These are phyloP conservation scores for Phytopythium aichiense DNA, from an alignment of 352 stramenopile genomes.

Conservation along the genomic window DNA sequence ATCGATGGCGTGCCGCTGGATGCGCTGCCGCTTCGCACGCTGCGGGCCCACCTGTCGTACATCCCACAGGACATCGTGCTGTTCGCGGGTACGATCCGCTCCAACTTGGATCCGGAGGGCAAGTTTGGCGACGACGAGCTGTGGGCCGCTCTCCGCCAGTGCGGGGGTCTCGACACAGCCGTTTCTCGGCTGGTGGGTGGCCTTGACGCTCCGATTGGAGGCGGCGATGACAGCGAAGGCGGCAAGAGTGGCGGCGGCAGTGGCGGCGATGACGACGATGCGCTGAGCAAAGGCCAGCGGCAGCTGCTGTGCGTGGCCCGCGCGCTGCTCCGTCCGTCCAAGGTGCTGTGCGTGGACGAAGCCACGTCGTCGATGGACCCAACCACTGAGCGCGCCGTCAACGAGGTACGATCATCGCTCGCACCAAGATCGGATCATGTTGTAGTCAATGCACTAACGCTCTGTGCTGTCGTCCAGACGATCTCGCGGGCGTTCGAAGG, in stretches of 20 bases:
- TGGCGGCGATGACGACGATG: conserved; percentile 24
- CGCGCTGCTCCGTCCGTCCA: conserved; percentile 84
- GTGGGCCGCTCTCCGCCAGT: conserved; percentile 51
- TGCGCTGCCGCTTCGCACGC: conserved; percentile 47
- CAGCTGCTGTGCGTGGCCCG: conserved; percentile 77
- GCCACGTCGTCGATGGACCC: conserved; percentile 90
- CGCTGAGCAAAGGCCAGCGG: conserved; percentile 68
- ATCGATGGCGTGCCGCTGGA: conserved; percentile 77
- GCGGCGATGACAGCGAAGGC: neutral
- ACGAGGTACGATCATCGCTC: conserved; percentile 35
- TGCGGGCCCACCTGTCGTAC: conserved; percentile 73
- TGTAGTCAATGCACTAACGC: neutral
- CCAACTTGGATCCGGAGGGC: conserved; percentile 76
- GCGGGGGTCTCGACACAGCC: conserved; percentile 34
- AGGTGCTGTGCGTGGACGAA: conserved; percentile 93
- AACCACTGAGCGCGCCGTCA: conserved; percentile 75
- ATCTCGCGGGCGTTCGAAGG: conserved; percentile 91
- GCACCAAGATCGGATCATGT: neutral
- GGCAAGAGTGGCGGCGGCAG: too few relatives aligned
- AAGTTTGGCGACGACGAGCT: conserved; percentile 40
- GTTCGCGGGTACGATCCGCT: conserved; percentile 77
- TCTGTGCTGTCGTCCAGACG: conserved; percentile 31
- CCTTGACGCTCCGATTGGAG: conserved; percentile 45
- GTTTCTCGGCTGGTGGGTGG: conserved; percentile 41
- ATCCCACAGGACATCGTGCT: conserved; percentile 83